Conservation (phyloP, 306 rosid species). For the Canavalia gladiata region DNA sequence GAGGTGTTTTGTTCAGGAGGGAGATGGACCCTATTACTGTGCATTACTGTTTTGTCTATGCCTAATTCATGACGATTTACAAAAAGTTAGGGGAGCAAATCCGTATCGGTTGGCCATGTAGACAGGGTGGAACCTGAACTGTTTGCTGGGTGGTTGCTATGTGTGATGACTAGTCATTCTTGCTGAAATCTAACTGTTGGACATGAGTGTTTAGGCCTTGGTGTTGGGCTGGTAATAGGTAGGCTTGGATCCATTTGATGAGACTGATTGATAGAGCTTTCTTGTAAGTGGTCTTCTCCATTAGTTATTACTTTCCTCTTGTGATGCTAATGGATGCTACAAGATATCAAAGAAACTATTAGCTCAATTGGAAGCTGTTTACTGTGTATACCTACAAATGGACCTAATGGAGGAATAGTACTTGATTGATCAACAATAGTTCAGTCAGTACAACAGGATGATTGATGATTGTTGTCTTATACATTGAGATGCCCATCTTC, state of each 20-base stretch:
- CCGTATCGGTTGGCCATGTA: slow-evolving; percentile 40
- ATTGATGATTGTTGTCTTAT: slow-evolving; percentile 52
- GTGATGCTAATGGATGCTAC: slow-evolving; percentile 42
- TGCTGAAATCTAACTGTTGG: slow-evolving; percentile 39
- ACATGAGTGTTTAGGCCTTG: slow-evolving; percentile 43
- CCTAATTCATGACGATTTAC: slow-evolving; percentile 39
- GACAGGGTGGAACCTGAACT: slow-evolving; percentile 39
- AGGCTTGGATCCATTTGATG: slow-evolving; percentile 50
- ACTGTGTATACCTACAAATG: slow-evolving; percentile 34
- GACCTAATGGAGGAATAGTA: slow-evolving; percentile 42
- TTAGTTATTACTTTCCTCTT: slow-evolving; percentile 51
- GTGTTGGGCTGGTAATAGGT: slow-evolving; percentile 46
- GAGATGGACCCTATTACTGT: slow-evolving; percentile 39
- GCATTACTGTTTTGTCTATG: slow-evolving; percentile 29
- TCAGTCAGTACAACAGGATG: slow-evolving; percentile 46
- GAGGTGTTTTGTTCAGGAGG: slow-evolving; percentile 33
- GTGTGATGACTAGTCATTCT: slow-evolving; percentile 40
- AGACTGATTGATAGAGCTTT: slow-evolving; percentile 43
- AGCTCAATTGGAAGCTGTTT: slow-evolving; percentile 44
- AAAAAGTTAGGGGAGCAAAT: slow-evolving; percentile 32
- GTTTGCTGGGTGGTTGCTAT: slow-evolving; percentile 40
- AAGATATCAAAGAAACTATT: slow-evolving; percentile 40
- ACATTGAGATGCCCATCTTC: slow-evolving; percentile 43
- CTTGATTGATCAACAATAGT: slow-evolving; percentile 48
- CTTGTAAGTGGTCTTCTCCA: slow-evolving; percentile 48